Base-by-base conservation (phyloP, 108 stramenopile genomes). In the Bacterosira constricta region DNA sequence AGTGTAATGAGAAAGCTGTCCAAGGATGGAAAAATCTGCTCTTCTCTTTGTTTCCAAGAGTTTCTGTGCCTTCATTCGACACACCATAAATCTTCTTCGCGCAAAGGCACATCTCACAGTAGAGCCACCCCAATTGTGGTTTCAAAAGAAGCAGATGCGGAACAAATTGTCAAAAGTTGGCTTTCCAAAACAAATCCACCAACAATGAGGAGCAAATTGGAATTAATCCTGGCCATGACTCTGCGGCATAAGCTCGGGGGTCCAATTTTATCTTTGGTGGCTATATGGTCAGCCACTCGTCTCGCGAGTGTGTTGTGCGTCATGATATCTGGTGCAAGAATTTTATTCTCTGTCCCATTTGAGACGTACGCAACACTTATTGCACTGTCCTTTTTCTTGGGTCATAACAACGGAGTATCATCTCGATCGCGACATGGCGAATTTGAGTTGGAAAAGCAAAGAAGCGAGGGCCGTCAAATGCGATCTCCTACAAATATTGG, bases 1-100 rank as follows among this genome's bases (percentile, higher is more conserved):
- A 49, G 51, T 34, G 69, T 52, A 46, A 79, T 79, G 32, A 65
- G 58, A 46, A 71, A 63, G 15, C 64, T 79, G 18, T 79, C 77
- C 15, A 71, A 69, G 60, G 46, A 79, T 46, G 29, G 58, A 13
- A 34, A 27, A n/a, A 35, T 79, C 31, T 71, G 77, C 39, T 59
- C 64, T 1, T 79, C 77, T 21, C 17, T n/a, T 5, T 49, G 35
- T 15, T 79, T 79, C 52, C 77, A 71, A 60, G 32, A 71, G 17
- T 79, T 79, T 34, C 47, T 79, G 9, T 47, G 63, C 44, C 72
- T 73, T 20, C 23, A 45, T 64, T 23, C 51, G 15, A 52, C 51
- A 52, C 8, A 42, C 9, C 3, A 42, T 9, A 42, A 42, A 23
- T 54, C 53, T 17, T 29, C 30, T 15, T 0, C 17, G 1, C 31